Evolutionary conservation across 1,139 yeast genomes (phyloP).

Genomic region (Scheffersomyces parashehatae): DNA sequence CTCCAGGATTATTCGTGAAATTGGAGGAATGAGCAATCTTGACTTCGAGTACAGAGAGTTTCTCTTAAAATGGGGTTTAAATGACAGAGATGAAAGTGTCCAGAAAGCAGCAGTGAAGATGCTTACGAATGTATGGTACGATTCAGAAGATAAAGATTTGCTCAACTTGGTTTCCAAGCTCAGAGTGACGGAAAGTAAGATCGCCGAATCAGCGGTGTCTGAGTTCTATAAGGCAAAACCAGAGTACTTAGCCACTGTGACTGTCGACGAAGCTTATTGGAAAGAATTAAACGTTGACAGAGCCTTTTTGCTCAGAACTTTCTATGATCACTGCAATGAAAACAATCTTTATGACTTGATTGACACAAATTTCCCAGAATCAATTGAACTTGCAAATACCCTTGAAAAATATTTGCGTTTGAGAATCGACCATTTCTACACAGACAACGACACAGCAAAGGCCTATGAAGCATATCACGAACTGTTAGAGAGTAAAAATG

Average conservation of each 20-base stretch:
- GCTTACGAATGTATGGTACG: constrained; percentile 74
- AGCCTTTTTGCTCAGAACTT: constrained; percentile 69
- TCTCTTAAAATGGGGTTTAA: constrained; percentile 78
- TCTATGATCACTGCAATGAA: constrained; percentile 62
- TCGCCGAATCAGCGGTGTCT: constrained; percentile 68
- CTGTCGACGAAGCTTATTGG: constrained; percentile 67
- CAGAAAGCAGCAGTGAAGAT: constrained; percentile 69
- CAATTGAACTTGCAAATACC: constrained; percentile 66
- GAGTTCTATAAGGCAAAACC: constrained; percentile 61
- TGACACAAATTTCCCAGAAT: constrained; percentile 79
- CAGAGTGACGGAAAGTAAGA: constrained; percentile 63
- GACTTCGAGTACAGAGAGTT: constrained; percentile 63
- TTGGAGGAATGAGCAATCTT: constrained; percentile 67
- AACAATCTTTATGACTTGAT: constrained; percentile 55
- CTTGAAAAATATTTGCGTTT: constrained; percentile 53
- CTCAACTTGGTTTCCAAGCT: constrained; percentile 69
- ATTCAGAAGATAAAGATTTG: constrained; percentile 66
- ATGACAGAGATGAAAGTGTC: constrained; percentile 80
- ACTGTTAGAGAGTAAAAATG: constrained; percentile 12
- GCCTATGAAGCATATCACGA: constrained; percentile 10
- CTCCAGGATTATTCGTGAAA: constrained; percentile 64
- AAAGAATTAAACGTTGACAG: constrained; percentile 69
- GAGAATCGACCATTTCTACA: constrained; percentile 38
- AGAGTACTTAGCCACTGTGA: constrained; percentile 59
- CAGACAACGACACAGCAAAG: constrained; percentile 24